Evolutionary conservation across 345 rosid genomes (phyloP).

Genomic region (Hibiscus syriacus): DNA sequence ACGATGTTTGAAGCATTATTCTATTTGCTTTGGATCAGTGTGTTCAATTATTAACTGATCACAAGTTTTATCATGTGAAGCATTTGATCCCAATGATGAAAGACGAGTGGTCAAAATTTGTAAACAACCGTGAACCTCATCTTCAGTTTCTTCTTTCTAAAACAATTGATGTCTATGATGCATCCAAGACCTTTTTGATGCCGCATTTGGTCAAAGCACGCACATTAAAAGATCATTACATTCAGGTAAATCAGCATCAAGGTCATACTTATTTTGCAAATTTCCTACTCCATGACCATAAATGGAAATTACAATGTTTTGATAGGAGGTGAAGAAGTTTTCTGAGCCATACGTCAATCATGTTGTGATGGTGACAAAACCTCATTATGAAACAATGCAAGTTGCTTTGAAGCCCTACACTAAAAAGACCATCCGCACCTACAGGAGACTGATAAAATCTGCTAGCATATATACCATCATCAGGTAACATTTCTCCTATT

Average conservation of each 20-base stretch:
- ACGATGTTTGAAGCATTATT: conserved; percentile 1
- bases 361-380: conserved; percentile 24
- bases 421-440: conserved; percentile 13
- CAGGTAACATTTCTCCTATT: conserved; percentile 19
- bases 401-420: conserved; percentile 34
- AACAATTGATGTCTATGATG: conserved; percentile 25
- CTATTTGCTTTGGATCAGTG: neutral
- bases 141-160: conserved; percentile 24
- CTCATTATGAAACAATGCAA: conserved; percentile 23
- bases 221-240: conserved; percentile 15
- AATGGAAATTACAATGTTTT: conserved; percentile 7
- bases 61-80: conserved; percentile 17
- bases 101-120: conserved; percentile 24
- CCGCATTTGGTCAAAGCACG: conserved; percentile 27
- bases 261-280: neutral
- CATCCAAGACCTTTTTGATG: conserved; percentile 21
- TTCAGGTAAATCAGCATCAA: conserved; percentile 23
- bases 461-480: conserved; percentile 21
- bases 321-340: conserved; percentile 28
- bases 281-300: neutral
- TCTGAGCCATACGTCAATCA: conserved; percentile 25
- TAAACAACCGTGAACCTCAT: conserved; percentile 24
- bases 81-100: conserved; percentile 34
- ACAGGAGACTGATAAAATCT: conserved; percentile 20
- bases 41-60: neutral